A percentile compares a stretch with the other conserved stretches of the same genome.
Evolutionary conservation across 1,284 basidiomycete genomes (phyloP).

Genomic region (Cryptococcus sp.): DNA sequence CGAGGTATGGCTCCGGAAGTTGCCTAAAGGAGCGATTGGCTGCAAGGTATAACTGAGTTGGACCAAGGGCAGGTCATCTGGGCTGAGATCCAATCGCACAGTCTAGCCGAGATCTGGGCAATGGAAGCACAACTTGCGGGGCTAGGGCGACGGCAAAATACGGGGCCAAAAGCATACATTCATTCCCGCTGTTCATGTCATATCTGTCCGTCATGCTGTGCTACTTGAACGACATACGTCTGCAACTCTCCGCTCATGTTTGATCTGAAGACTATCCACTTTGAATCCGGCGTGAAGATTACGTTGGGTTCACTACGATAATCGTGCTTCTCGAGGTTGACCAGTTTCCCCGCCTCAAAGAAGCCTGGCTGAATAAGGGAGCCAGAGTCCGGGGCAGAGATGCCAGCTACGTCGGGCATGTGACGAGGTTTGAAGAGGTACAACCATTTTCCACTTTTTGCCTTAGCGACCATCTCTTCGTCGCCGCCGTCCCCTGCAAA

Average conservation of each 20-base stretch:
- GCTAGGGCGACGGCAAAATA: no score
- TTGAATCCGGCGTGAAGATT: constrained; percentile 27
- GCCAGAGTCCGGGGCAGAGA: constrained; percentile 12
- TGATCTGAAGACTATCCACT: constrained; percentile 21
- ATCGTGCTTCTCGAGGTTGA: constrained; percentile 22
- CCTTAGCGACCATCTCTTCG: constrained; percentile 23
- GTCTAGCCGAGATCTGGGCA: no score
- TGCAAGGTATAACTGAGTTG: no score
- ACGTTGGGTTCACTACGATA: constrained; percentile 26
- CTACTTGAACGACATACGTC: constrained; percentile 22
- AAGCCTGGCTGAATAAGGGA: constrained; percentile 17
- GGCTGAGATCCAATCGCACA: no score
- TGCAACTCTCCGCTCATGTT: constrained; percentile 20
- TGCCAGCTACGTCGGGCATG: constrained; percentile 21
- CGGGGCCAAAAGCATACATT: no score
- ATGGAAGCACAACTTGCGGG: no score
- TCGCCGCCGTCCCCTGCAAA: constrained; percentile 28
- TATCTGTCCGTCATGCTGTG: not conserved
- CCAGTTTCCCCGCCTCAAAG: constrained; percentile 16
- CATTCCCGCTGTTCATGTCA: no score
- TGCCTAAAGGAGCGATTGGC: no score
- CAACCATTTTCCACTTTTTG: constrained; percentile 18
- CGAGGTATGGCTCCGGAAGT: no score
- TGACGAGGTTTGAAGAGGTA: constrained; percentile 23
- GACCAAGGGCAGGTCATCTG: no score